Percentiles rank a stretch among this genome's conserved stretches.
phyloP scores from a whole-genome alignment of 495 filamentous ascomycete genomes.

The Melanomma pulvis-pyrius region DNA sequence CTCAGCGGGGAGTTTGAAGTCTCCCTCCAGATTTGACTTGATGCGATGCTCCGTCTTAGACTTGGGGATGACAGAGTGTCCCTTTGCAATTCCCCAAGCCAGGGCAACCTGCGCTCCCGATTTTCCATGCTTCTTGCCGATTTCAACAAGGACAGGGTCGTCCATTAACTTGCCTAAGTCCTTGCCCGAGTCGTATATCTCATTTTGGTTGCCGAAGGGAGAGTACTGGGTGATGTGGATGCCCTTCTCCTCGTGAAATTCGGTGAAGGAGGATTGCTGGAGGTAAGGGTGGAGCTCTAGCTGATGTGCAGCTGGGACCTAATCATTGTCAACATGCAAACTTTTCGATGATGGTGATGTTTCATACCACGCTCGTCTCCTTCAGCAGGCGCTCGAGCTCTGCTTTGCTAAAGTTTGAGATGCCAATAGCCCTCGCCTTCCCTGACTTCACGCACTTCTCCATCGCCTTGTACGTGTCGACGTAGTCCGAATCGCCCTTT shows the following conservation, averaged over 20 bases:
- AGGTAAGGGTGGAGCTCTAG: conserved; percentile 61
- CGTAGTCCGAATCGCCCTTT: conserved; percentile 73
- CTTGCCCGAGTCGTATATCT: conserved; percentile 44
- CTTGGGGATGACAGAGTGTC: conserved; percentile 48
- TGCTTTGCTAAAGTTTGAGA: conserved; percentile 64
- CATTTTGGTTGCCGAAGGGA: conserved; percentile 47
- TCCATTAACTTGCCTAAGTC: conserved; percentile 44
- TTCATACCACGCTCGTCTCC: conserved; percentile 59
- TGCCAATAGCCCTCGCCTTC: conserved; percentile 74
- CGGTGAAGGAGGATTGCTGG: conserved; percentile 67
- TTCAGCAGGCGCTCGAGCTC: conserved; percentile 60
- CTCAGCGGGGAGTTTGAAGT: conserved; percentile 43
- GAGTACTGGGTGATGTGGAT: conserved; percentile 50
- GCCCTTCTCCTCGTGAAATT: conserved; percentile 56
- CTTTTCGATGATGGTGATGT: conserved; percentile 63
- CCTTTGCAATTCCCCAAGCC: conserved; percentile 48
- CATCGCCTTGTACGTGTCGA: conserved; percentile 81
- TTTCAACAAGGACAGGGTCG: conserved; percentile 53
- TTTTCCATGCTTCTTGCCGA: conserved; percentile 62
- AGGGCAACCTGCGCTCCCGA: conserved; percentile 43
- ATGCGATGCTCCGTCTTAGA: conserved; percentile 45
- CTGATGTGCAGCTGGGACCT: conserved; percentile 82
- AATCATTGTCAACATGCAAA: conserved; percentile 59
- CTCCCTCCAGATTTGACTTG: conserved; percentile 46
- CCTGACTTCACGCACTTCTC: conserved; percentile 76